These are phyloP conservation scores for Cydonia oblonga DNA, from an alignment of 331 rosid genomes.

Conservation along the genomic window DNA sequence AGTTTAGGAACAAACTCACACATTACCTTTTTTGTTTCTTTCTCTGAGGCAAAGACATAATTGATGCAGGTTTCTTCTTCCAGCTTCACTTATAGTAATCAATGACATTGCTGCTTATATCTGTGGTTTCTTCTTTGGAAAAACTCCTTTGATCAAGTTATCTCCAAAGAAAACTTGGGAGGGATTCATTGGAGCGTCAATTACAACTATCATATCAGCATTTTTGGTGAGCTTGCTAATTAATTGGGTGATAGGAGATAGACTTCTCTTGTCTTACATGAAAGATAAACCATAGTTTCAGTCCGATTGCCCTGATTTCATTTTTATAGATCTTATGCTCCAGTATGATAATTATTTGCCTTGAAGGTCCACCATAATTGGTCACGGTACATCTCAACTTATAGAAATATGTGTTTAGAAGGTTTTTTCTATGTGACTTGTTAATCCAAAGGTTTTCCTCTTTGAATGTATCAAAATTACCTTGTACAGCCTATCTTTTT, in stretches of 20 bases:
- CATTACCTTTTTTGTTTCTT: neutral
- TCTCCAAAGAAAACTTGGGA: conserved; percentile 99
- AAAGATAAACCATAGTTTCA: neutral
- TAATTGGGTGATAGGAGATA: neutral
- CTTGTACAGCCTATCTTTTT: neutral
- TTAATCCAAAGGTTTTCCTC: neutral
- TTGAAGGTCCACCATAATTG: neutral
- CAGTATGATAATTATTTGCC: neutral
- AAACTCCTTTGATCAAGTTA: conserved; percentile 88
- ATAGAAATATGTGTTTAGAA: neutral
- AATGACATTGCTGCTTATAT: conserved; percentile 94
- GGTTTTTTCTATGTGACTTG: neutral
- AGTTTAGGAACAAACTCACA: neutral
- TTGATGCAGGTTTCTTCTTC: conserved; percentile 94
- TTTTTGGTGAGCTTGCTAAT: conserved; percentile 55
- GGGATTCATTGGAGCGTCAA: conserved; percentile 97
- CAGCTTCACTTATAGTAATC: conserved; percentile 87
- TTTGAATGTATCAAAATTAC: neutral
- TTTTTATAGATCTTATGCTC: neutral
- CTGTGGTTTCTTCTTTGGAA: conserved; percentile 93
- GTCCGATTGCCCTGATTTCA: neutral
- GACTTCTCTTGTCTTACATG: neutral
- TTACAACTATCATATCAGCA: conserved; percentile 84
- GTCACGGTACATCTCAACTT: neutral
- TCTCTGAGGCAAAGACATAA: conserved; percentile 11